Evolutionary conservation across 805 yeast species (phyloP), one percentile per base, ranked within the genome.

Genomic region (Barnettozyma sucrosica): DNA sequence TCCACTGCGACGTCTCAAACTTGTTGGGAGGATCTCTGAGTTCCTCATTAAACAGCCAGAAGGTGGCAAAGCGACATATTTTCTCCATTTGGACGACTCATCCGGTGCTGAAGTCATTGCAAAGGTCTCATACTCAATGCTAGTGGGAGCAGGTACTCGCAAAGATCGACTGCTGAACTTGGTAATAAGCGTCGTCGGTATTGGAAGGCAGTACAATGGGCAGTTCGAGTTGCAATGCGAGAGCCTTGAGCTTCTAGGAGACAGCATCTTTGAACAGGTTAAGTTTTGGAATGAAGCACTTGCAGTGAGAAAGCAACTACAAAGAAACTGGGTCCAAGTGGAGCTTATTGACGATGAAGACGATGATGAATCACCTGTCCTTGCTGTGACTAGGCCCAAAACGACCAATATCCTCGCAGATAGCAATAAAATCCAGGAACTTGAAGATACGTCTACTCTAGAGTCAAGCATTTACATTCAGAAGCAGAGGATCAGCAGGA

Each of bases 1-100:
- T 56, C 81, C 81, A 0, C 43, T 76, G 2, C 52, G 57, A 18
- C 54, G 53, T 19, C 54, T 76, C 0, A 51, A 53, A 13, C 48
- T 76, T 0, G 41, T 60, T 32, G 81, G 80, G 0, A 55, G 58
- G 14, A 56, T 74, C 3, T 51, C 62, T 2, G 66, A 67, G 25
- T 69, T 64, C 36, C 43, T 23, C 43, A 53, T 50, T 36, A 59
- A 45, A 48, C 56, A 55, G 50, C 44, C 48, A 21, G 46, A 36
- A 21, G 55, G 52, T 1, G 48, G 48, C 2, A 28, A 20, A 4
- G 51, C 30, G 20, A 16, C 11, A 6, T 58, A 62, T 45, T 57
- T 66, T 30, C 33, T 68, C 5, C 54, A 54, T 3, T 38, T 68
- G 6, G 65, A 60, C 30, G 72, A 68, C 50, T 58, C 66, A 1